Base-by-base conservation (phyloP, 2,329 filamentous ascomycete species). In the Tolypocladium paradoxum region DNA sequence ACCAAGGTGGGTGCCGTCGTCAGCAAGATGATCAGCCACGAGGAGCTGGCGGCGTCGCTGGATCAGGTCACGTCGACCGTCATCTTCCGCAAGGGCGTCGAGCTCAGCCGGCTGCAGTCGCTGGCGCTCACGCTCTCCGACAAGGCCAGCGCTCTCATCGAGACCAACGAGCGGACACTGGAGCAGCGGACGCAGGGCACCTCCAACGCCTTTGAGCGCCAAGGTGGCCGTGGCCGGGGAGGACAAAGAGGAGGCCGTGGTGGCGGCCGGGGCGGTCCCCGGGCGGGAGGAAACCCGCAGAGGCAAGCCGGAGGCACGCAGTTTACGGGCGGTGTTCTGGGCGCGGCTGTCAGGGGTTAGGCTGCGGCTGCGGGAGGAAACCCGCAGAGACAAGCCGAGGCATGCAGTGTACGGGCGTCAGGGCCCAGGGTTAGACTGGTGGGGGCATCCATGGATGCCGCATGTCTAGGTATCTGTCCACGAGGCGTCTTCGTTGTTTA, bases 11-110 rank as follows among this genome's bases (percentile, higher is more conserved):
- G 88, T n/a, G 90, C 93, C 36, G 85, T 99, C 53, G 84, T 99
- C 65, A 95, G 90, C 80, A 95, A 95, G 78, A 99, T 99, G 93
- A 97, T 99, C 71, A 95, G 90, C 65, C 93, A 99, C 76, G 93
- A 99, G 74, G 93, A 99, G 73, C 85, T 99, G 49, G 89, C 88
- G 11, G 93, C 93, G 45, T 95, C 93, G 37, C 83, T 99, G 31
- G 95, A 99, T 76, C 93, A 99, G 75, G 92, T 99, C 73, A 96
- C 95, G 65, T 85, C 88, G 61, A 95, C 90, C 50, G 90, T 99
- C 73, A 93, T 97, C 75, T 99, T 99, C 88, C 87, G 93, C 73
- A 97, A 99, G 84, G 95, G 93, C 55, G 93, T 99, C 58, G 95
- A 99, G 79, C 83, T 99, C 59, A 96, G 90, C 66, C 85, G 95